phyloP scores from a whole-genome alignment of 1,284 basidiomycete species.

The Puccinia sorghi region DNA sequence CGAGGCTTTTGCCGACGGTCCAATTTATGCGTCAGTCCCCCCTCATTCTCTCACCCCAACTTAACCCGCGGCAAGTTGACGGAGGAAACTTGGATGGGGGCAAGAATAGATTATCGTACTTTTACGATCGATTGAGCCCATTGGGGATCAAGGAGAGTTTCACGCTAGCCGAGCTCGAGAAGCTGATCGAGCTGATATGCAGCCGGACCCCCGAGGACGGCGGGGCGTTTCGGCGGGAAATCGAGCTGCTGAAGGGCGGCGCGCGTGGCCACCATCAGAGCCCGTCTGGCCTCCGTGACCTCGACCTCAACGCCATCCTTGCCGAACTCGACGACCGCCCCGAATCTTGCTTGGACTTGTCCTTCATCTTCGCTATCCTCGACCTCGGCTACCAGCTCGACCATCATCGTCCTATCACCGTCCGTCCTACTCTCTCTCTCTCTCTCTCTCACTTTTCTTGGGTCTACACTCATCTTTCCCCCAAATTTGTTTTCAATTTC shows the following conservation, averaged over 20 bases:
- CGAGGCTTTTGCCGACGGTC: constrained; percentile 71
- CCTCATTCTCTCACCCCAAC: neutral
- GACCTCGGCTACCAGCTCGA: constrained; percentile 63
- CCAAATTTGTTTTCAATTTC: constrained; percentile 57
- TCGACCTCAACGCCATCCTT: constrained; percentile 61
- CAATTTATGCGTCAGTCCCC: constrained; percentile 56
- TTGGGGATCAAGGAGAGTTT: constrained; percentile 66
- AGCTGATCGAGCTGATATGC: constrained; percentile 72
- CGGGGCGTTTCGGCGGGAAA: constrained; percentile 58
- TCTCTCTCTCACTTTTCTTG: neutral
- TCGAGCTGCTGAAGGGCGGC: constrained; percentile 52
- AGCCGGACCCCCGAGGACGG: constrained; percentile 62
- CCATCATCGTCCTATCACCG: constrained; percentile 18
- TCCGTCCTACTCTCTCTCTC: neutral
- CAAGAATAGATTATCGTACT: constrained; percentile 76
- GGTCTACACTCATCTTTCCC: constrained; percentile 70
- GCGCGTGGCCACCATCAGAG: neutral
- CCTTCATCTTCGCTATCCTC: constrained; percentile 87
- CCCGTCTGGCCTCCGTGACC: constrained; percentile 24
- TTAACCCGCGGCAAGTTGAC: neutral
- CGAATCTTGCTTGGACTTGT: constrained; percentile 92
- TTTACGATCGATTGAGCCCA: constrained; percentile 88
- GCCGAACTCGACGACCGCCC: constrained; percentile 77
- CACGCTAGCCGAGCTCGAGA: constrained; percentile 67
- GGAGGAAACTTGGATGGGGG: neutral